Base-by-base conservation (phyloP, 2,329 filamentous ascomycete genomes). In the Rhexocercosporidium sp. region DNA sequence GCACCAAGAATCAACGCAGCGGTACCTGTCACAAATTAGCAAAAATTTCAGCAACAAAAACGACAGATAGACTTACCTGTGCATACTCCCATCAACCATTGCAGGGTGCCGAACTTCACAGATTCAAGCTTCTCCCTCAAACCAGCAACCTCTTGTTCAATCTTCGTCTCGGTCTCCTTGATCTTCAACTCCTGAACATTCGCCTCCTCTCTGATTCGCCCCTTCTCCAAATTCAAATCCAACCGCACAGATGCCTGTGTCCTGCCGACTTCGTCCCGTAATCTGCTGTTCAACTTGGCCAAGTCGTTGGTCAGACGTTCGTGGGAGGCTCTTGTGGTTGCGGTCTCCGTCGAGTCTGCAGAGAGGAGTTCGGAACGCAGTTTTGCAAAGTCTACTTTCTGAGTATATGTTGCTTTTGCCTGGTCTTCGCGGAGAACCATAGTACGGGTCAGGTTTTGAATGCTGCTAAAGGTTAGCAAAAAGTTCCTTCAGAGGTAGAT, bases 301-400 rank as follows among this genome's bases (percentile, higher is more conserved):
- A 99, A 89, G 78, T 99, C 96, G 77, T 97, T 97, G 61, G 93
- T 93, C 66, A 99, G 85, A 22, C 94, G 90, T 80, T 99, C 96
- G 81, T 99, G 94, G 27, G 94, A 92, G 14, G 92, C 90, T 61
- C 94, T 90, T 29, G 96, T 98, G 49, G 96, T 88, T 74, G 93
- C 92, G 29, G 91, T 90, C 82, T 99, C 96, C 62, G 93, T 96
- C 72, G 91, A 94, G 82, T 98, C 96, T 59, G 94, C 91, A 6
- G 93, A 94, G 25, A 97, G 87, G 25, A 99, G 89, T 80, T 99
- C 96, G 66, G 93, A 96, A 72, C 96, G 93, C 51, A 98, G 89
- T 83, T 98, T 97, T 69, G 95, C 94, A 77, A 99, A 98, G 81
- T 99, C 96, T 70, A 98, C 96, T 80, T 98, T 98, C 78, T 98